phyloP scores from a whole-genome alignment of 306 rosid species.

The Prunus kanzakura region DNA sequence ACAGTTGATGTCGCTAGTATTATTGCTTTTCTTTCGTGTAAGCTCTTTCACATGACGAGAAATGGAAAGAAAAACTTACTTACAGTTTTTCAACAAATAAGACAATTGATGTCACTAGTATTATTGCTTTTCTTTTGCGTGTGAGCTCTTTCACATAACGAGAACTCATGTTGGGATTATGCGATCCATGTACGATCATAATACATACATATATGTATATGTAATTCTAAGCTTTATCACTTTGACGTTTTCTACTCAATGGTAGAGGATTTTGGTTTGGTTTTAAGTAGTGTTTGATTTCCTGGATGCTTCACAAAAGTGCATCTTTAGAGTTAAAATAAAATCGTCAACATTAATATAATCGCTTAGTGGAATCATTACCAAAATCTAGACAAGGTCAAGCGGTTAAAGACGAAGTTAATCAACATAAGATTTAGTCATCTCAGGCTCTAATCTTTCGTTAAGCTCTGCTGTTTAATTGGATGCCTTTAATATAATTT shows the following conservation, averaged over 20 bases:
- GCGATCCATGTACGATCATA: no score
- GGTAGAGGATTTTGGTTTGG: neutral
- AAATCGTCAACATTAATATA: neutral
- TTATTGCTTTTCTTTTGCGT: no score
- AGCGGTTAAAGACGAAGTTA: neutral
- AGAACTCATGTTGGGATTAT: no score
- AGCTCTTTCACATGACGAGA: no score
- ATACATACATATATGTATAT: no score
- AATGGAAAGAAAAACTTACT: no score
- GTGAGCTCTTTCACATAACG: no score
- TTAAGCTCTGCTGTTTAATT: neutral
- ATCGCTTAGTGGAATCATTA: neutral
- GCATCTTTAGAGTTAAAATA: neutral
- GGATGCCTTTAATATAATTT: neutral
- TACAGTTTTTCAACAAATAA: no score
- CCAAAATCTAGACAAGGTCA: neutral
- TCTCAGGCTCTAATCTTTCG: neutral
- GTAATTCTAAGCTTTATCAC: neutral
- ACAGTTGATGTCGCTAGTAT: no score
- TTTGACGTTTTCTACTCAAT: neutral
- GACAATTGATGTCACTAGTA: no score
- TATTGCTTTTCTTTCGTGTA: no score
- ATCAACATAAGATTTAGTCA: conserved; percentile 3
- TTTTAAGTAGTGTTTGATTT: neutral
- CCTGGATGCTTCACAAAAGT: neutral